Percentiles rank a stretch among this genome's conserved stretches.
Evolutionary conservation across 441 rosid genomes (phyloP).

Genomic region (Arabidopsis lyrata): DNA sequence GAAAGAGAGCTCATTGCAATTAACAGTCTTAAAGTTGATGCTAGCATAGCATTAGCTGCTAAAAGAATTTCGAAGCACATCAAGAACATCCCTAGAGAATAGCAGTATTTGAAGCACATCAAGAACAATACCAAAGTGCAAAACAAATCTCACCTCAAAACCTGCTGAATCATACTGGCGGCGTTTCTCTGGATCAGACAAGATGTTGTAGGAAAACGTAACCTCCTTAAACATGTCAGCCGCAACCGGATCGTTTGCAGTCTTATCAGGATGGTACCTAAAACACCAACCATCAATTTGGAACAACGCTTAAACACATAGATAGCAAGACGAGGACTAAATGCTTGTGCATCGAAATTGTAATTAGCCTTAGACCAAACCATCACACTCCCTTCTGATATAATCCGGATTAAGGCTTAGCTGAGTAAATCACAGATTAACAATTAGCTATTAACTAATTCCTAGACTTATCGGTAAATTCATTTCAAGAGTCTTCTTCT

Average conservation of each 20-base stretch:
- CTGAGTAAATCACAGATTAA: conserved; percentile 6
- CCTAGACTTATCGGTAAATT: neutral
- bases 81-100: neutral
- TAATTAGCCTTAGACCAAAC: conserved; percentile 14
- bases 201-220: conserved; percentile 86
- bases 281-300: conserved; percentile 18
- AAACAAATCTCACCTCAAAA: conserved; percentile 75
- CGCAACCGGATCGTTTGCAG: conserved; percentile 88
- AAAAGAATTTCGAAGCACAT: conserved; percentile 11
- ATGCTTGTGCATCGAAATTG: neutral
- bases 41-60: neutral
- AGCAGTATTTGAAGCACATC: too few species aligned
- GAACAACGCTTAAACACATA: conserved; percentile 15
- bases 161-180: conserved; percentile 90
- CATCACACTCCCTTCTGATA: conserved; percentile 1
- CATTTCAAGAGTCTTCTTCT: neutral
- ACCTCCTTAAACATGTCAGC: conserved; percentile 94
- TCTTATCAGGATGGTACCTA: conserved; percentile 99
- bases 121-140: too few species aligned
- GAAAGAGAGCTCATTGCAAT: conserved; percentile 28
- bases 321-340: neutral
- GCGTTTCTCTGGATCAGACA: conserved; percentile 90
- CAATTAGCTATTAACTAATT: neutral
- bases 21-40: neutral
- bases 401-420: neutral